These are phyloP conservation scores for Candida namnaoensis DNA, from an alignment of 805 yeast genomes.

Conservation along the genomic window DNA sequence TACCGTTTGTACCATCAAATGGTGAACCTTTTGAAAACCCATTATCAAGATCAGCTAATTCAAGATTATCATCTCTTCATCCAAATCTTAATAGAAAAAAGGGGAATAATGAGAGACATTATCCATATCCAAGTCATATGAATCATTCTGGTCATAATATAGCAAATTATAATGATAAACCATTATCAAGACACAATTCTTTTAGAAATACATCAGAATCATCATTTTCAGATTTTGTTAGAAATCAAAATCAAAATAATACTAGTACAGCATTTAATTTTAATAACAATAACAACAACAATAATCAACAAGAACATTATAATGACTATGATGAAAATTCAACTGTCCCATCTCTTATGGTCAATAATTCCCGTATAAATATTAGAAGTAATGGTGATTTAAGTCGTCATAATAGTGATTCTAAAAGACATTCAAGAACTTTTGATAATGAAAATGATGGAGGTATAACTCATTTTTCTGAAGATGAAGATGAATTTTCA, in stretches of 20 bases:
- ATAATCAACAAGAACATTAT: background rate
- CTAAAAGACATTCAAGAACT: background rate
- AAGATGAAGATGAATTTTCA: constrained; percentile 53
- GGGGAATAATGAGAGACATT: background rate
- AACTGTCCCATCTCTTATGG: background rate
- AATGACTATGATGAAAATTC: background rate
- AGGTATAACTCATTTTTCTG: constrained; percentile 8
- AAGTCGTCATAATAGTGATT: constrained; percentile 2
- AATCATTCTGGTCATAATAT: background rate
- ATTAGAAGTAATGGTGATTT: no score
- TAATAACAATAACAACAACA: constrained; percentile 2
- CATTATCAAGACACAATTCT: background rate
- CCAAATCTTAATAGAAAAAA: constrained; percentile 16
- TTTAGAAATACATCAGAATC: constrained; percentile 4
- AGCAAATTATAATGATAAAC: no score
- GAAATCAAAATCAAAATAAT: constrained; percentile 5
- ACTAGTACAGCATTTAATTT: constrained; percentile 12
- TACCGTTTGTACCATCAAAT: constrained; percentile 45
- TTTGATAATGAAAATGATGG: constrained; percentile 2
- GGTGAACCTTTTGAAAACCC: constrained; percentile 78
- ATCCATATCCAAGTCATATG: background rate
- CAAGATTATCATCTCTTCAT: constrained; percentile 15
- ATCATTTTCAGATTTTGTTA: constrained; percentile 17
- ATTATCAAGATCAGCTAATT: constrained; percentile 17
- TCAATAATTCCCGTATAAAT: no score